Base-by-base conservation (phyloP, 1,284 basidiomycete genomes). In the Kwoniella shivajii region DNA sequence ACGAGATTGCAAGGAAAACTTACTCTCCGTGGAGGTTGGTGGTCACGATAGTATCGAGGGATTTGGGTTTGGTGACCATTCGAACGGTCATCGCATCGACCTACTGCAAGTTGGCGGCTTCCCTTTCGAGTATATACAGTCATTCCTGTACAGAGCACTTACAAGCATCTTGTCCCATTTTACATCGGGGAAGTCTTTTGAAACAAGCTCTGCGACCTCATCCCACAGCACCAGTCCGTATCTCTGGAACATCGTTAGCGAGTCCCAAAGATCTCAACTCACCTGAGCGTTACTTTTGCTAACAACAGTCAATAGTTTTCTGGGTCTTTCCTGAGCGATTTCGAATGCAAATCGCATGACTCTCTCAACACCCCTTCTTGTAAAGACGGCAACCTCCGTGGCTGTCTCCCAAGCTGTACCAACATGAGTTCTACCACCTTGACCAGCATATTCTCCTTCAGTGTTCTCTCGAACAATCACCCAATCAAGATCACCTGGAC, bases 21-120 rank as follows among this genome's bases (percentile, higher is more conserved):
- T 30, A 57, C 59, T 95, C 93, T 36, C 82, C 83, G 56, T 83
- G 82, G 24, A 84, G 73, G 59, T 84, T 84, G 18, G 82, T 83
- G 5, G 81, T 81, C 13, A 83, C 81, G 30, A 84, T 83, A 13
- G 82, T 82, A 63, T 84, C 83, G 60, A 84, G 81, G 14, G 78
- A 80, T 49, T 80, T 76, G 3, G 83, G 83, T 24, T 82, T 73
- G 24, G 72, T 72, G 3, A 84, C 82, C 73, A 84, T 83, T 68
- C 66, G 81, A 60, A 76, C 81, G 4, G 71, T 76, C 65, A 80
- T 71, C 16, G 78, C 78, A 63, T 84, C 82, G 63, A 84, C 82
- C 57, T 54, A 20, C n/a, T 16, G n/a, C 26, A 27, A 4, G 6
- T 9, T 38, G 37, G 37, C 30, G n/a, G 16, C n/a, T 34, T 2